phyloP scores from a whole-genome alignment of 106 monocot species.

The Acanthochlamys bracteata region DNA sequence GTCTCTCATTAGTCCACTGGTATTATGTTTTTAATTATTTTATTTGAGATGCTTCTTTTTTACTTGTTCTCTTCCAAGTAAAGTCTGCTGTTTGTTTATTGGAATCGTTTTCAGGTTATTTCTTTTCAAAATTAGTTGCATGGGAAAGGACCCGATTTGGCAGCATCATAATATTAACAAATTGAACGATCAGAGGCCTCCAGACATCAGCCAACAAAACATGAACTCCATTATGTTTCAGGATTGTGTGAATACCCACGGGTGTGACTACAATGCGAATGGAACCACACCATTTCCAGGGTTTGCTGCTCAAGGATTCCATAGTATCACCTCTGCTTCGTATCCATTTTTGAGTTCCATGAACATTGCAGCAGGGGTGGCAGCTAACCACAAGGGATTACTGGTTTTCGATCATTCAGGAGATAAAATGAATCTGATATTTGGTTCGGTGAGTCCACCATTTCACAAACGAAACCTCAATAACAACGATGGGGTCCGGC shows the following conservation, averaged over 20 bases:
- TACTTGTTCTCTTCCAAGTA: neutral
- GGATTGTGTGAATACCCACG: slow-evolving; percentile 3
- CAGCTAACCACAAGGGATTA: slow-evolving; percentile 18
- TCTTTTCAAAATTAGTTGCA: neutral
- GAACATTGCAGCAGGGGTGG: neutral
- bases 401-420: slow-evolving; percentile 36
- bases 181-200: slow-evolving; percentile 10
- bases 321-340: slow-evolving; percentile 6
- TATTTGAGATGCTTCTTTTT: slow-evolving; percentile 5
- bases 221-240: slow-evolving; percentile 19
- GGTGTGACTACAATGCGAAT: slow-evolving; percentile 3
- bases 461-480: slow-evolving; percentile 5
- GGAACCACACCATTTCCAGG: slow-evolving; percentile 8
- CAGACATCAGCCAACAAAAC: slow-evolving; percentile 11
- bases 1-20: neutral
- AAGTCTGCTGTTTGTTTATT: neutral
- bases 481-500: slow-evolving; percentile 6
- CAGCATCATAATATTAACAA: slow-evolving; percentile 11
- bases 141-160: slow-evolving; percentile 32
- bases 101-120: neutral
- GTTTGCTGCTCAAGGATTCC: neutral
- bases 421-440: slow-evolving; percentile 21
- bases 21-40: neutral
- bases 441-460: slow-evolving; percentile 9
- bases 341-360: neutral